A percentile compares a stretch with the other conserved stretches of the same genome.
Evolutionary conservation across 139 green algal species (phyloP).

Genomic region (Edaphochlamys debaryana): DNA sequence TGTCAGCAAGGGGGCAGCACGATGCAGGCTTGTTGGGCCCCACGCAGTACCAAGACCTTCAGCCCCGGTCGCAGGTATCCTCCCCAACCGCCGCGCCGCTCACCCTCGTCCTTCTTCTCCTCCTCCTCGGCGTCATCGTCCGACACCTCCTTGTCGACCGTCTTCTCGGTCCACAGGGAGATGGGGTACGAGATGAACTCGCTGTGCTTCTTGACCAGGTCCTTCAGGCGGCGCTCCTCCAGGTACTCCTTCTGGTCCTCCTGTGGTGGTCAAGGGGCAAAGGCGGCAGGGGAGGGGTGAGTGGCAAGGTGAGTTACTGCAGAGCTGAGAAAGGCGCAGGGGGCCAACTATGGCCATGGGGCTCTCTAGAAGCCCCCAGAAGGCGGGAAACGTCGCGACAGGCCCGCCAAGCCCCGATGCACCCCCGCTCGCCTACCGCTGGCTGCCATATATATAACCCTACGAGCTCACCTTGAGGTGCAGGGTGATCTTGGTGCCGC

Average conservation of each 20-base stretch:
- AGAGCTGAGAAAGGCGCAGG: too few species aligned
- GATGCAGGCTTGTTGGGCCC: too few species aligned
- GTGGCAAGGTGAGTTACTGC: too few species aligned
- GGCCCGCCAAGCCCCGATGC: too few species aligned
- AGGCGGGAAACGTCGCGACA: too few species aligned
- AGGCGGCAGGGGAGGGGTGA: neutral
- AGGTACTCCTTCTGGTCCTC: constrained; percentile 98
- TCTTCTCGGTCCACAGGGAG: constrained; percentile 97
- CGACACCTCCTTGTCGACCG: constrained; percentile 96
- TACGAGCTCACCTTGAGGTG: constrained; percentile 91
- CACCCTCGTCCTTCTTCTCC: constrained; percentile 46
- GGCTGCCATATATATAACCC: too few species aligned
- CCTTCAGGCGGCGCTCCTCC: constrained; percentile 98
- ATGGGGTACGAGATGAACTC: constrained; percentile 99
- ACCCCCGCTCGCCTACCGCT: too few species aligned
- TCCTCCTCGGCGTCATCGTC: constrained; percentile 88
- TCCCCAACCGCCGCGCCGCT: too few species aligned
- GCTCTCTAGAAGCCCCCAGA: too few species aligned
- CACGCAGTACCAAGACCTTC: too few species aligned
- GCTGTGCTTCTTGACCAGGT: constrained; percentile 99
- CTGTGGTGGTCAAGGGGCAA: constrained; percentile 49
- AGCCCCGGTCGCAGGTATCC: too few species aligned
- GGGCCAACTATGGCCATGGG: too few species aligned
- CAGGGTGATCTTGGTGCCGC: constrained; percentile 97
- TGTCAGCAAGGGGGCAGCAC: neutral